Evolutionary conservation across 352 stramenopile species (phyloP).

Genomic region (Pythium phragmitis): DNA sequence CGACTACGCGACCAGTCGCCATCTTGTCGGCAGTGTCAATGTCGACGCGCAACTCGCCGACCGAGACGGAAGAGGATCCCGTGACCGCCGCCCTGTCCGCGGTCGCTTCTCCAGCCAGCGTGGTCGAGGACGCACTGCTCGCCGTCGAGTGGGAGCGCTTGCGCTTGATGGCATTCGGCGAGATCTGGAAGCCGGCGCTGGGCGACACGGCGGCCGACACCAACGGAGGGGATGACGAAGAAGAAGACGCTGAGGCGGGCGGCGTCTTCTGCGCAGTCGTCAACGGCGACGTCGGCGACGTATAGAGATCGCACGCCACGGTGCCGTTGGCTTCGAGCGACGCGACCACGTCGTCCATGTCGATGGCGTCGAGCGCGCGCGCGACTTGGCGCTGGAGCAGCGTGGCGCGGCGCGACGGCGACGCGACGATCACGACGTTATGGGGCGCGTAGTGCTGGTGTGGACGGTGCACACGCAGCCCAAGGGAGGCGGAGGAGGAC

Average conservation of each 20-base stretch:
- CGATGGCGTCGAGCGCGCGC: conserved; percentile 52
- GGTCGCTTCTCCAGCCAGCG: conserved; percentile 8
- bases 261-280: conserved; percentile 1
- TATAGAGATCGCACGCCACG: not conserved
- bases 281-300: conserved; percentile 1
- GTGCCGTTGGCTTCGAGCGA: not conserved
- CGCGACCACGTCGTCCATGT: conserved; percentile 29
- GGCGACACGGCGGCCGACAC: not conserved
- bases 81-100: conserved; percentile 18
- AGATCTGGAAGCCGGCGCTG: conserved; percentile 32
- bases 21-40: conserved; percentile 20
- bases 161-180: conserved; percentile 49
- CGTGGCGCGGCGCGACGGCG: conserved; percentile 25
- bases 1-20: not conserved
- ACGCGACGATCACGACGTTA: conserved; percentile 25
- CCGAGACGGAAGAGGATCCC: not conserved
- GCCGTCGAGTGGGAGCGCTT: conserved; percentile 59
- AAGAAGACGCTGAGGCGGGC: conserved; percentile 5
- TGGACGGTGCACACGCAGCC: conserved; percentile 13
- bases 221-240: not conserved
- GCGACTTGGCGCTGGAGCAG: conserved; percentile 52
- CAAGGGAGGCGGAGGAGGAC: not conserved
- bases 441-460: conserved; percentile 14
- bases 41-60: conserved; percentile 19
- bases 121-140: conserved; percentile 2